Conservation (phyloP, 768 basidiomycete species). For the Rossbeevera mucosa region DNA sequence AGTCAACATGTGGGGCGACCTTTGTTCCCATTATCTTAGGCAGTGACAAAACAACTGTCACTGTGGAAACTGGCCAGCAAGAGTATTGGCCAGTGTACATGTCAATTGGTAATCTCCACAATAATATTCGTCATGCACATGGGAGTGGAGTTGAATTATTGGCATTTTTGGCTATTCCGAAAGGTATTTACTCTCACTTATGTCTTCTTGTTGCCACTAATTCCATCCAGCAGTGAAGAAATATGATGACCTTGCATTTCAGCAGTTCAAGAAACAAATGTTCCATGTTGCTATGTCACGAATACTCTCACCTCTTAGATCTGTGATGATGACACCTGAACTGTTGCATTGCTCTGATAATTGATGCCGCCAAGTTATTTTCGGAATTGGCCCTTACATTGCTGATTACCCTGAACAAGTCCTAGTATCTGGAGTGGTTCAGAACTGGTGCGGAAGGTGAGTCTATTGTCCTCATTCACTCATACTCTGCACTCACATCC, state of each 20-base stretch:
- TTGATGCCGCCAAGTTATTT: background rate
- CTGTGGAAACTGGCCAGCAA: constrained; percentile 12
- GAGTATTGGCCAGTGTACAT: constrained; percentile 17
- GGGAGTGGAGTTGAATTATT: constrained; percentile 10
- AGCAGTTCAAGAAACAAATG: constrained; percentile 29
- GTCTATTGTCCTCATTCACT: too few species aligned
- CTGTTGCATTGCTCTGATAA: background rate
- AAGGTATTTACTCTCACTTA: constrained; percentile 9
- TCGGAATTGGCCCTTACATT: background rate
- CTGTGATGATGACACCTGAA: constrained; percentile 2
- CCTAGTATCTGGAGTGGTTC: background rate
- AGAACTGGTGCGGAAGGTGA: background rate
- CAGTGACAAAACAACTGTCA: constrained; percentile 16
- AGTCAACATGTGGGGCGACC: constrained; percentile 12
- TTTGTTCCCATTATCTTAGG: constrained; percentile 16
- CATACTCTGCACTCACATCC: too few species aligned
- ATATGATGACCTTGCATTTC: constrained; percentile 10
- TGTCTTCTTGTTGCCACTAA: too few species aligned
- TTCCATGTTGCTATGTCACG: constrained; percentile 29
- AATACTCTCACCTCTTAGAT: too few species aligned
- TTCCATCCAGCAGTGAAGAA: constrained; percentile 8
- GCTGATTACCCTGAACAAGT: background rate
- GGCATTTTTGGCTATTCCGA: constrained; percentile 29
- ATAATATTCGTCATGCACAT: constrained; percentile 6
- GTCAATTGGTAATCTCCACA: too few species aligned